phyloP scores from a whole-genome alignment of 768 basidiomycete genomes.

The Tulasnella sp. region DNA sequence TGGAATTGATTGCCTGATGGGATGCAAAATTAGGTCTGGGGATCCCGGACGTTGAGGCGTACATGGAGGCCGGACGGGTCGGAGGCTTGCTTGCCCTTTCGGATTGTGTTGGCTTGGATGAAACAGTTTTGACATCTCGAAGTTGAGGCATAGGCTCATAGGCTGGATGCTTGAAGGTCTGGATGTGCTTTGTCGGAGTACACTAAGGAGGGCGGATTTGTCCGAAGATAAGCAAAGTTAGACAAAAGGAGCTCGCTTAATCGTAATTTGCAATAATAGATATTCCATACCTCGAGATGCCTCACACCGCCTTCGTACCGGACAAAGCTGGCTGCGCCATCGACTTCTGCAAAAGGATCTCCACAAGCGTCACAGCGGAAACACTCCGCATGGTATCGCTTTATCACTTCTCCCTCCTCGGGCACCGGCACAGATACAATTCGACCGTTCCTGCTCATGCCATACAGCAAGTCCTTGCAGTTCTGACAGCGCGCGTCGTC shows the following conservation, averaged over 20 bases:
- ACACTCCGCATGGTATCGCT: conserved; percentile 59
- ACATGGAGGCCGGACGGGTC: conserved; percentile 1
- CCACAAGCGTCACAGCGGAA: conserved; percentile 66
- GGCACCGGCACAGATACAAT: conserved; percentile 51
- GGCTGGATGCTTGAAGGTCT: conserved; percentile 2
- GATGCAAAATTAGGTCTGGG: neutral
- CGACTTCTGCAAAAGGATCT: conserved; percentile 53
- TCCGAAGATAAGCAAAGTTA: conserved; percentile 2
- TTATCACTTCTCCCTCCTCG: neutral
- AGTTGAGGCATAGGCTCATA: neutral
- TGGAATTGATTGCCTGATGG: conserved; percentile 6
- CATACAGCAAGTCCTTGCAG: conserved; percentile 54
- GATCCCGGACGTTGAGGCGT: neutral
- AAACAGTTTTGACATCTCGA: neutral
- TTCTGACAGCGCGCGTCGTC: conserved; percentile 48
- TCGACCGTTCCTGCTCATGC: conserved; percentile 47
- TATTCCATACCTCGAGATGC: conserved; percentile 49
- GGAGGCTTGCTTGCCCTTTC: neutral
- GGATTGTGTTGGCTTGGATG: neutral
- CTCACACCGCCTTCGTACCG: conserved; percentile 56
- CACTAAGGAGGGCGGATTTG: neutral
- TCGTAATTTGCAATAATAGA: conserved; percentile 18
- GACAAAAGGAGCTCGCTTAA: neutral
- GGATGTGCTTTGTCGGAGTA: neutral
- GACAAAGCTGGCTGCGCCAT: conserved; percentile 65